These are phyloP conservation scores for Nemophila menziesii DNA, from an alignment of 257 asterid genomes.

Conservation along the genomic window DNA sequence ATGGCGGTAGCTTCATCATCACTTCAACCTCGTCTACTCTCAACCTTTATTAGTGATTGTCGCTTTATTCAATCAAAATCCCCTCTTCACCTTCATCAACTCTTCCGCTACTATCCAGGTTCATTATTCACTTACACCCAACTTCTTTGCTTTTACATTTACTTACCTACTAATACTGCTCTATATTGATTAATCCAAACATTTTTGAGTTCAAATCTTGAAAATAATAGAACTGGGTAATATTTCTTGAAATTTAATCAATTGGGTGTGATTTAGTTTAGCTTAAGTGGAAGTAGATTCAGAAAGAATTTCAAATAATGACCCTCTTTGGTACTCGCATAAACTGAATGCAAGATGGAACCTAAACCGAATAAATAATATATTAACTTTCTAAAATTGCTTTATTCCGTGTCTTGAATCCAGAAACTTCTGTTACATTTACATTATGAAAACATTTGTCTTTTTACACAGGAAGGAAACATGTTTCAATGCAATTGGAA, in stretches of 20 bases:
- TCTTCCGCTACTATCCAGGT: conserved; percentile 49
- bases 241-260: too few relatives aligned
- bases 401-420: too few relatives aligned
- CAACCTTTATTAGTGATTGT: conserved; percentile 51
- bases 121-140: conserved; percentile 1
- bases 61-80: conserved; percentile 32
- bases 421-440: not conserved
- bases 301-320: not conserved
- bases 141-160: not conserved
- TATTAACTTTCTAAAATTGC: not conserved
- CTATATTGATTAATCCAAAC: too few relatives aligned
- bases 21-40: conserved; percentile 56
- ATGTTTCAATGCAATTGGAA: conserved; percentile 49
- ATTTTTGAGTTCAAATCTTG: too few relatives aligned
- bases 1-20: conserved; percentile 27
- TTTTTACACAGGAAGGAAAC: conserved; percentile 45
- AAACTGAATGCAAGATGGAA: not conserved
- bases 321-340: too few relatives aligned
- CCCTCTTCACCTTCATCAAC: conserved; percentile 33
- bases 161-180: conserved; percentile 10
- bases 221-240: too few relatives aligned
- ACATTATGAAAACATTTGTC: not conserved
- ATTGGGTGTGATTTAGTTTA: not conserved
- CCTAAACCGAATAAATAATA: not conserved
- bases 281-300: not conserved